Base-by-base conservation (phyloP, 768 basidiomycete genomes). In the Hysterangium stoloniferum region DNA sequence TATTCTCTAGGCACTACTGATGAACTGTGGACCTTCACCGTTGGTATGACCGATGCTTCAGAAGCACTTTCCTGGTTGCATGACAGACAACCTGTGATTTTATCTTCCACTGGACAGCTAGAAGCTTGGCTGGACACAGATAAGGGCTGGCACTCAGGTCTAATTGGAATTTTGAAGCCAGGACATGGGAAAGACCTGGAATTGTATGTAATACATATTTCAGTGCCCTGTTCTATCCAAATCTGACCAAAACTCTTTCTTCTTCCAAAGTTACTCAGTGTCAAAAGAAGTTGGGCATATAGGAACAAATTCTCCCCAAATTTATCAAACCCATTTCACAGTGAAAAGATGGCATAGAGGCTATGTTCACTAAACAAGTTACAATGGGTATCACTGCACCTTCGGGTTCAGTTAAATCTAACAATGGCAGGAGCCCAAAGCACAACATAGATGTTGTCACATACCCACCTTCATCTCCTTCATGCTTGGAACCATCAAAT, bases 221-320 rank as follows among this genome's bases (percentile, higher is more conserved):
- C 27, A 15, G 5, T 31, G 7, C 6, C 24, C 4, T 48, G 13
- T 11, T 25, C 22, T 28, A 19, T 4, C 8, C 20, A 15, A 45
- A 32, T 20, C 27, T n/a, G n/a, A 13, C 27, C 27, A 8, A 27
- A n/a, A n/a, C 27, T 49, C 31, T 17, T 50, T 22, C 3, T 19
- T 40, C 48, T n/a, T 34, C n/a, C n/a, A 2, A 55, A 94, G 92
- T 60, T 96, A 94, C 61, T 79, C 78, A 52, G 94, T 96, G 0
- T 88, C 89, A 0, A 79, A 78, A 56, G 94, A 96, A 69, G 82
- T 96, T 0, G 94, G 93, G 0, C 94, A 86, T 65, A 86, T 97
- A 3, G 89, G 90, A 6, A 80, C 71, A 6, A 86, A 98, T 59
- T 91, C 86, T 1, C n/a, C 66, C 86, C 0, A 75, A 80, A 0